Evolutionary conservation across 2,329 filamentous ascomycete species (phyloP), one percentile per base, ranked within the genome.

Genomic region (Blastomyces emzantsi): DNA sequence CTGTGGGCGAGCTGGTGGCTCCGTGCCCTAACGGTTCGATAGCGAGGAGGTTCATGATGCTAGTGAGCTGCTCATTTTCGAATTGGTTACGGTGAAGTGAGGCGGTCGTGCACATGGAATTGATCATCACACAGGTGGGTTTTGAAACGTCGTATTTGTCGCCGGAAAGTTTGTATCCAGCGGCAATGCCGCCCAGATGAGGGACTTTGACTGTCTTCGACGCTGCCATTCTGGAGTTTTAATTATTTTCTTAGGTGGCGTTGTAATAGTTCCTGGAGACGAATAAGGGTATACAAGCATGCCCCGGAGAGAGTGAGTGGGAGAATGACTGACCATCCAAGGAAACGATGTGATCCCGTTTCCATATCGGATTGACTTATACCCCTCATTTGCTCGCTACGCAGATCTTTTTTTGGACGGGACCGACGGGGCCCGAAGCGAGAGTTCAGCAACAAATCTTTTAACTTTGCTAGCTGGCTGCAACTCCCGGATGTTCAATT

Each of bases 21-120:
- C 82, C 81, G 68, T 84, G 81, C 28, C 82, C 82, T 13, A 83
- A 75, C 5, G 79, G 75, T 69, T 84, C 82, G 64, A 84, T 81
- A 17, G 81, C 79, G n/a, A 84, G 66, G 7, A 84, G 72, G 64
- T 83, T 83, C 70, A 80, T 75, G 1, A 69, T 67, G 4, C 72
- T 70, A 0, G 71, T 75, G 11, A 81, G 66, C 3, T 68, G 62
- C 15, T 68, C 54, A 61, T 76, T 73, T n/a, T 70, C 67, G 63
- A 76, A 80, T 64, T 80, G 78, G 13, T 69, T 63, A 1, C 67
- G 66, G 69, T 78, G 81, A 0, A 83, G 75, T 3, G 80, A 75
- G 0, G 77, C 75, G 0, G 77, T 75, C n/a, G 78, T 83, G 51
- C 76, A 79, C 71, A 84, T 82, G 33, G 77, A 78, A 68, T 84